Conservation (phyloP, 164 flowering plant species). For the Kingdonia uniflora region DNA sequence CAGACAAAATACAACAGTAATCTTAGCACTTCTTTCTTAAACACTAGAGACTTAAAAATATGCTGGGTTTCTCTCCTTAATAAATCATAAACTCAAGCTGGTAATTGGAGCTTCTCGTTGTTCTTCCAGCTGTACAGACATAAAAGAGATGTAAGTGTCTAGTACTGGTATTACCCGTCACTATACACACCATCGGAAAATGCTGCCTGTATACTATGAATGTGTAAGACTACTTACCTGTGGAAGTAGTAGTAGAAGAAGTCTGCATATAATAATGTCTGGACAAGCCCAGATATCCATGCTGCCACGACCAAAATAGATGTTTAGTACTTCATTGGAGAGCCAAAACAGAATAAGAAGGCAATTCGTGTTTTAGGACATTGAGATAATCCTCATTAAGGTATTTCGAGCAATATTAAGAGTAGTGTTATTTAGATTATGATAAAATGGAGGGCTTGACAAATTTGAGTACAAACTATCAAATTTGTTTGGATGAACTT, state of each 20-base stretch:
- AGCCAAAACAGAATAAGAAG: too few species aligned
- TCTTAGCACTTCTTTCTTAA: neutral
- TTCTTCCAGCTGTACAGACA: slow-evolving; percentile 64
- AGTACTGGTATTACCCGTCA: neutral
- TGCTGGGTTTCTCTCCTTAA: neutral
- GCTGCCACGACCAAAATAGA: slow-evolving; percentile 38
- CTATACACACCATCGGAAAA: neutral
- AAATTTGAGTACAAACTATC: too few species aligned
- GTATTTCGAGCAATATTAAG: too few species aligned
- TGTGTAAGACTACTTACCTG: slow-evolving; percentile 37
- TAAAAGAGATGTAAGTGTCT: neutral
- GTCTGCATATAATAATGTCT: slow-evolving; percentile 86
- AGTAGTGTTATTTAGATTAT: too few species aligned
- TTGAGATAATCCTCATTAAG: too few species aligned
- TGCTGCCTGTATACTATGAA: too few species aligned
- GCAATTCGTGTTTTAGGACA: too few species aligned
- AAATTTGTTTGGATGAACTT: too few species aligned
- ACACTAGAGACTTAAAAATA: neutral
- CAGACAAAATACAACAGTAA: neutral
- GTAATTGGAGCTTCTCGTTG: slow-evolving; percentile 62
- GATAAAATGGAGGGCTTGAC: too few species aligned
- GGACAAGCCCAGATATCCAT: slow-evolving; percentile 84
- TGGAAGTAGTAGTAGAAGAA: slow-evolving; percentile 91
- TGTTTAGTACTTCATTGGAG: too few species aligned
- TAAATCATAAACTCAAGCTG: slow-evolving; percentile 35